A percentile compares a stretch with the other conserved stretches of the same genome.
These are phyloP conservation scores for Sphaerobolus stellatus DNA, from an alignment of 1,284 basidiomycete genomes.

Conservation along the genomic window DNA sequence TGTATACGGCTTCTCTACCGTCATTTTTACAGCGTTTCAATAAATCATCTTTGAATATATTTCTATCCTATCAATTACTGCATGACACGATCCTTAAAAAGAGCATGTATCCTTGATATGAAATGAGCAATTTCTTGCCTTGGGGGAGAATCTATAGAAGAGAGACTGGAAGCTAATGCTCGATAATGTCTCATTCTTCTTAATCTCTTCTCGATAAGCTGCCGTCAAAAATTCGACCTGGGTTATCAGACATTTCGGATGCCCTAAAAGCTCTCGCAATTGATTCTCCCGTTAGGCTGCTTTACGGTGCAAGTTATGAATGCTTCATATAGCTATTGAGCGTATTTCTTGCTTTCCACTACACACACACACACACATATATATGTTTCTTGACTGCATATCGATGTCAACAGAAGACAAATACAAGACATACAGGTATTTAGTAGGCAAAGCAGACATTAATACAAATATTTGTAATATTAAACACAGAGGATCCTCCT, in stretches of 20 bases:
- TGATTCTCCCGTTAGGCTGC: no score
- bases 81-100: slow-evolving; percentile 55
- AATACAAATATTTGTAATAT: no score
- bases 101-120: not conserved
- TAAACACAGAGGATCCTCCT: no score
- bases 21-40: slow-evolving; percentile 63
- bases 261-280: not conserved
- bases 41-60: slow-evolving; percentile 59
- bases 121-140: not conserved
- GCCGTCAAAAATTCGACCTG: slow-evolving; percentile 13
- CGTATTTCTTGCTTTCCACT: no score
- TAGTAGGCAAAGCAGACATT: no score
- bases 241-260: not conserved
- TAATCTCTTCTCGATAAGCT: slow-evolving; percentile 7
- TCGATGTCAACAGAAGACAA: no score
- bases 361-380: no score
- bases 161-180: not conserved
- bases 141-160: not conserved
- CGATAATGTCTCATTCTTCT: slow-evolving; percentile 1
- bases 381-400: no score
- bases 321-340: no score
- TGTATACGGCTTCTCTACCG: slow-evolving; percentile 63
- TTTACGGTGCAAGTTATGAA: no score
- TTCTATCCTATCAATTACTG: slow-evolving; percentile 72
- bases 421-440: no score